Conservation (phyloP, 352 stramenopile genomes). For the Globisporangium emineosum region DNA sequence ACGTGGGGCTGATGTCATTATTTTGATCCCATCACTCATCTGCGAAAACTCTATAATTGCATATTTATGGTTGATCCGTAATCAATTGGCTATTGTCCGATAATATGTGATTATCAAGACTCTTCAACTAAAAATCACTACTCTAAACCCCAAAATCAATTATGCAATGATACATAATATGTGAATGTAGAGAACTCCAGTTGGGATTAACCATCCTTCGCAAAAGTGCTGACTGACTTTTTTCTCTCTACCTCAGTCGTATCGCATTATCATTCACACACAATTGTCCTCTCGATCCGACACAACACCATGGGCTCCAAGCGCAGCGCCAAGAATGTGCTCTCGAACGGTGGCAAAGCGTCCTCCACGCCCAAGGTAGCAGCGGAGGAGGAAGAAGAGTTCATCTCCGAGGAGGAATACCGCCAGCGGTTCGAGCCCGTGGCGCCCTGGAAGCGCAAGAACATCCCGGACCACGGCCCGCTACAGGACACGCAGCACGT, state of each 20-base stretch:
- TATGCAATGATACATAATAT: slow-evolving; percentile 4
- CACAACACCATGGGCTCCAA: slow-evolving; percentile 10
- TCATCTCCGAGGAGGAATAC: slow-evolving; percentile 49
- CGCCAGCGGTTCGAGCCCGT: slow-evolving; percentile 71
- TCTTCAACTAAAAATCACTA: background rate
- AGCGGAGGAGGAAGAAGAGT: slow-evolving; percentile 29
- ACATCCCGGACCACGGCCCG: slow-evolving; percentile 79
- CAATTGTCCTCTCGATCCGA: background rate
- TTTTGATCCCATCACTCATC: slow-evolving; percentile 5
- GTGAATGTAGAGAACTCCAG: background rate
- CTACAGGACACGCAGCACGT: slow-evolving; percentile 59
- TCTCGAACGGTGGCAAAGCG: background rate
- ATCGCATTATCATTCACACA: background rate
- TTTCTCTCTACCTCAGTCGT: slow-evolving; percentile 1
- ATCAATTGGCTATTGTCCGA: background rate
- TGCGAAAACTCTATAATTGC: background rate
- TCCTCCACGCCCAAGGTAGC: background rate
- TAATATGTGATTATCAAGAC: background rate
- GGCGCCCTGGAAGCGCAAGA: slow-evolving; percentile 72
- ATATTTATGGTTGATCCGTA: background rate
- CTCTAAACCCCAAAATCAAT: too few species aligned
- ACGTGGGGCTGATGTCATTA: background rate
- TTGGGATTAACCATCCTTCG: background rate
- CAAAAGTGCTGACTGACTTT: slow-evolving; percentile 7
- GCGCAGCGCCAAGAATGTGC: slow-evolving; percentile 16